Base-by-base conservation (phyloP, 176 grass and related monocot species). In the Oryza glaberrima region DNA sequence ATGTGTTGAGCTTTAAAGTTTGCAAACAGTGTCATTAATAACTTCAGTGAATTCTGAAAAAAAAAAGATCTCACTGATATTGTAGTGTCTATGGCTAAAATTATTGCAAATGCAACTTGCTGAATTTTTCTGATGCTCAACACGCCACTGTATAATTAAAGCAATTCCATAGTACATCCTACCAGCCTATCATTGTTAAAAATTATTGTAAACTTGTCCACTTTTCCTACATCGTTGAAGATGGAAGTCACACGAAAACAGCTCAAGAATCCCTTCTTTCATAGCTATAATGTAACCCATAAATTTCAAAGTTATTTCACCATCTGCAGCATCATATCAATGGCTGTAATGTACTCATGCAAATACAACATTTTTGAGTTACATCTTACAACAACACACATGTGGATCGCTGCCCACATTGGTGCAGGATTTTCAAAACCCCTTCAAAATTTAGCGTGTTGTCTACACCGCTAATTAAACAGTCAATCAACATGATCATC, bases 401-500 rank as follows among this genome's bases (percentile, higher is more conserved):
- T 45, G 35, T 77, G 52, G 68, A 78, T 70, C 61, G 69, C 26
- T 15, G 60, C 69, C 69, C 69, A 63, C 44, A 70, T 15, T 15
- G 26, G 15, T 20, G 0, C 10, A 56, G 56, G 67, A 80, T 82
- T 67, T 78, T 77, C 36, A 75, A 81, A 96, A 36, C 43, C 20
- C 73, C 83, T 80, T 44, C 83, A 89, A 87, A 91, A 96, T 80
- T 86, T 81, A 83, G 20, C 47, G 72, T 45, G 6, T 26, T n/a
- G 82, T 71, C 30, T 43, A 75, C 76, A 77, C 32, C 11, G 43
- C 81, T 14, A 81, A 23, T 25, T 41, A 81, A 82, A 79, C 15
- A 64, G 76, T 98, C 85, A 95, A 85, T 98, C 96, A 9, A 77
- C 70, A 70, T 89, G 93, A 86, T 94, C 96, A 72, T 98, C 93